Percentiles rank a stretch among this genome's conserved stretches.
These are phyloP conservation scores for Alloascoidea africana DNA, from an alignment of 805 yeast species.

Conservation along the genomic window DNA sequence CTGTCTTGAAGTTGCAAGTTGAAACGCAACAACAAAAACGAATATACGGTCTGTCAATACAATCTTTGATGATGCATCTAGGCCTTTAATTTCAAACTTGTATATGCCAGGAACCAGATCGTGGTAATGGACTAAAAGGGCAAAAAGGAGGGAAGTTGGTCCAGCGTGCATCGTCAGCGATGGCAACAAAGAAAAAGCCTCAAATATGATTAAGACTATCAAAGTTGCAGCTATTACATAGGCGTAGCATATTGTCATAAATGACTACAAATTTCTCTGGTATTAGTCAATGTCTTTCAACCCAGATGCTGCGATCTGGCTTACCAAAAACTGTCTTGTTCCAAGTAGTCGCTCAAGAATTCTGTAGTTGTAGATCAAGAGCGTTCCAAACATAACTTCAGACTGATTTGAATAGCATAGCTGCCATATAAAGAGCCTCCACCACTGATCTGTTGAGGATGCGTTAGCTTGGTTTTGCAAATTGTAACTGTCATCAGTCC, in stretches of 20 bases:
- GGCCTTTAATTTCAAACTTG: slow-evolving; percentile 16
- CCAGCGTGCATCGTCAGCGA: slow-evolving; percentile 13
- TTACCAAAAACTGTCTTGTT: slow-evolving; percentile 20
- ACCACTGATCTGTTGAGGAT: too few relatives aligned
- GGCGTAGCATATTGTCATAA: slow-evolving; percentile 10
- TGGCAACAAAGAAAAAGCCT: background rate
- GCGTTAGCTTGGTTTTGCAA: too few relatives aligned
- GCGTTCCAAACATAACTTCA: slow-evolving; percentile 20
- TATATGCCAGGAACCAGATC: slow-evolving; percentile 24
- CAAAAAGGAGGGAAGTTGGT: slow-evolving; percentile 20
- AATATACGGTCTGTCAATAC: slow-evolving; percentile 19
- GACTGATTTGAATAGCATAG: slow-evolving; percentile 17
- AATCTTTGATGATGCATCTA: slow-evolving; percentile 6
- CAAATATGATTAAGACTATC: slow-evolving; percentile 4
- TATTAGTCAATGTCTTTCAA: too few relatives aligned
- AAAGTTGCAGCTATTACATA: slow-evolving; percentile 7
- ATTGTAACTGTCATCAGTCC: too few relatives aligned
- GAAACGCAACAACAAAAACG: slow-evolving; percentile 18
- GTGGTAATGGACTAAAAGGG: slow-evolving; percentile 20
- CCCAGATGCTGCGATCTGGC: too few relatives aligned
- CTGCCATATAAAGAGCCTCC: slow-evolving; percentile 19
- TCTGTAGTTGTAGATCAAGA: slow-evolving; percentile 22
- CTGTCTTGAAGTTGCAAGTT: slow-evolving; percentile 18
- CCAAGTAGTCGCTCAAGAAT: slow-evolving; percentile 23
- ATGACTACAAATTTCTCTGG: too few relatives aligned